Evolutionary conservation across 805 yeast species (phyloP), one percentile per base, ranked within the genome.

Genomic region (Lipomyces yamanashiensis): DNA sequence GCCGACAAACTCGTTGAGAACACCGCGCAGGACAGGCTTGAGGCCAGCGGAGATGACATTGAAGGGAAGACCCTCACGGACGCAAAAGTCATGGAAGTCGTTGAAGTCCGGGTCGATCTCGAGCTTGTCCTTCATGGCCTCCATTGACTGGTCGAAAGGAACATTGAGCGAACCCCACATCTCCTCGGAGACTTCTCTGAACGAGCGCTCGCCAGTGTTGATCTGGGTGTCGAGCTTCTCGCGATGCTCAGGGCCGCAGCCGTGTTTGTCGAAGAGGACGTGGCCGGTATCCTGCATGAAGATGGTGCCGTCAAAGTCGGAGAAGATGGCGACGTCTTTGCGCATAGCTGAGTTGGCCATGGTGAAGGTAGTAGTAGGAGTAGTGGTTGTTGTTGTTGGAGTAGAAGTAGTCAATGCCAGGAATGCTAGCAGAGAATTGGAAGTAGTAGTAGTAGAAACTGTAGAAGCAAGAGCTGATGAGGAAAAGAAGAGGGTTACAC

Each of bases 241-340:
- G 48, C 82, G 75, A 54, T 68, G 65, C 66, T 73, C 78, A 13
- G 72, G 62, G 17, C 82, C 82, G 56, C 81, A 77, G 58, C 82
- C 82, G 62, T 71, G 76, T 60, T 73, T 67, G 71, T 79, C 82
- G 61, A 79, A 79, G 61, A 79, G 72, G n/a, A 79, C 75, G 60
- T 79, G 82, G 59, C 82, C 82, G 19, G 82, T 78, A 63, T 79
- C 82, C 69, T 79, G 82, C 58, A 75, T 72, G 70, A 79, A 79
- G 55, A 79, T 78, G 50, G 82, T 79, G 52, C 82, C 82, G 70
- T 79, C 82, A 67, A 79, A 79, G 71, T 79, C 82, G 19, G 70
- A 67, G 52, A 66, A 67, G 59, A 67, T 58, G 34, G 68, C 70
- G 55, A 67, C 54, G 48, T 67, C 69, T 33, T 64, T 66, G 49